Evolutionary conservation across 1,284 basidiomycete genomes (phyloP).

Genomic region (Phenoliferia sp.): DNA sequence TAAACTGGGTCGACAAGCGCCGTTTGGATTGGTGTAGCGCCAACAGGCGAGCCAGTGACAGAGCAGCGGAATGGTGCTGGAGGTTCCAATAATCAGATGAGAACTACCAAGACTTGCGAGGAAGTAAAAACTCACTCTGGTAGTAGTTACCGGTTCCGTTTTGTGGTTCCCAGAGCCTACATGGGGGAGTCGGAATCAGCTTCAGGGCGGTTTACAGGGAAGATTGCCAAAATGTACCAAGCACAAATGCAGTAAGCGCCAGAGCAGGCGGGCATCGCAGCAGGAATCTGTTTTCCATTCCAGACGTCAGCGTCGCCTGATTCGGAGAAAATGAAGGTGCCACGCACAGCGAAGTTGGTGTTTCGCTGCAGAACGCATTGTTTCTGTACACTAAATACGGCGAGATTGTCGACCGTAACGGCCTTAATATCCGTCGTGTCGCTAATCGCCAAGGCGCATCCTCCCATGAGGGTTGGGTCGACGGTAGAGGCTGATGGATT

Average conservation of each 20-base stretch:
- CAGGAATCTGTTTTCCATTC: slow-evolving; percentile 21
- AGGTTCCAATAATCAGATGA: too few relatives aligned
- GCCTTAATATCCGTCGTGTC: slow-evolving; percentile 23
- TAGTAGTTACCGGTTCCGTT: slow-evolving; percentile 6
- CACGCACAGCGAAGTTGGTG: too few relatives aligned
- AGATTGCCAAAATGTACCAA: too few relatives aligned
- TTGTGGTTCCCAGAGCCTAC: neutral
- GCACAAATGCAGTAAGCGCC: slow-evolving; percentile 27
- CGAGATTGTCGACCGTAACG: slow-evolving; percentile 31
- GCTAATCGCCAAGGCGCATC: slow-evolving; percentile 30
- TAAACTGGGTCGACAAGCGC: slow-evolving; percentile 20
- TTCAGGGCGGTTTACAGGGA: too few relatives aligned
- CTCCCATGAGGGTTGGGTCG: slow-evolving; percentile 20
- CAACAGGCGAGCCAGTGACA: slow-evolving; percentile 16
- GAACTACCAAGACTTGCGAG: too few relatives aligned
- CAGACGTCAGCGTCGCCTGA: slow-evolving; percentile 22
- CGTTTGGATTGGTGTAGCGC: slow-evolving; percentile 18
- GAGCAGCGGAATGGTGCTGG: slow-evolving; percentile 27
- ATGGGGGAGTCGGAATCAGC: too few relatives aligned
- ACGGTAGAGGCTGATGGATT: neutral
- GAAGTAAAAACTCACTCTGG: slow-evolving; percentile 8
- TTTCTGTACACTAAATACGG: slow-evolving; percentile 25
- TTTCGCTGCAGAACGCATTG: too few relatives aligned
- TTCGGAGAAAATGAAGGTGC: too few relatives aligned
- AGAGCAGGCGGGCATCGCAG: slow-evolving; percentile 25